These are phyloP conservation scores for Leccinum imitatum DNA, from an alignment of 768 basidiomycete species.

Conservation along the genomic window DNA sequence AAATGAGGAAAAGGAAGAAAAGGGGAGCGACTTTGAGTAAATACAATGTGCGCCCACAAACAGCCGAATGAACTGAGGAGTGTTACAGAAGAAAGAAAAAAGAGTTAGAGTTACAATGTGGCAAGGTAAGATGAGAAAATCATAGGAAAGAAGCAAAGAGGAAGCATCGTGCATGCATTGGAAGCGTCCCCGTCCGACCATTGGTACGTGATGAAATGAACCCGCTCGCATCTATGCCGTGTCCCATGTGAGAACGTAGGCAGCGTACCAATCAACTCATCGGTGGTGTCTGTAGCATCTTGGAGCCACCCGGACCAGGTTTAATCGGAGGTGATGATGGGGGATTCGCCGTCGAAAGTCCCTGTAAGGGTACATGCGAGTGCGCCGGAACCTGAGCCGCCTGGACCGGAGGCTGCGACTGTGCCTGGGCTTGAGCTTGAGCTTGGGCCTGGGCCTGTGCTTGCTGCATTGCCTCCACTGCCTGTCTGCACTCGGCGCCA, in stretches of 20 bases:
- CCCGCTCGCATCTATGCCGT: constrained; percentile 22
- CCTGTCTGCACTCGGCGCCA: constrained; percentile 69
- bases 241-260: constrained; percentile 7
- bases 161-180: constrained; percentile 6
- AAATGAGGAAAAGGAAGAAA: constrained; percentile 8
- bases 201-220: constrained; percentile 10
- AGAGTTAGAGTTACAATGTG: constrained; percentile 6
- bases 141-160: not conserved
- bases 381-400: constrained; percentile 20
- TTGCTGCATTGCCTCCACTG: constrained; percentile 39
- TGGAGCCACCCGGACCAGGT: constrained; percentile 27
- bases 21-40: constrained; percentile 10
- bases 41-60: constrained; percentile 14
- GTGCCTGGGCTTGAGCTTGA: constrained; percentile 17
- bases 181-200: constrained; percentile 23
- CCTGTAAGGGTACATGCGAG: constrained; percentile 25
- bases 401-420: constrained; percentile 24
- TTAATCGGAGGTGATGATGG: constrained; percentile 21
- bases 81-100: constrained; percentile 4
- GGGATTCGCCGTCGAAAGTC: constrained; percentile 18
- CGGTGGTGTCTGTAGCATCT: constrained; percentile 18
- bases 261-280: constrained; percentile 11
- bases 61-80: not conserved
- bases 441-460: constrained; percentile 29
- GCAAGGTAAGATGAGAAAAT: not conserved